phyloP scores from a whole-genome alignment of 768 basidiomycete species.

The Serendipita indica region DNA sequence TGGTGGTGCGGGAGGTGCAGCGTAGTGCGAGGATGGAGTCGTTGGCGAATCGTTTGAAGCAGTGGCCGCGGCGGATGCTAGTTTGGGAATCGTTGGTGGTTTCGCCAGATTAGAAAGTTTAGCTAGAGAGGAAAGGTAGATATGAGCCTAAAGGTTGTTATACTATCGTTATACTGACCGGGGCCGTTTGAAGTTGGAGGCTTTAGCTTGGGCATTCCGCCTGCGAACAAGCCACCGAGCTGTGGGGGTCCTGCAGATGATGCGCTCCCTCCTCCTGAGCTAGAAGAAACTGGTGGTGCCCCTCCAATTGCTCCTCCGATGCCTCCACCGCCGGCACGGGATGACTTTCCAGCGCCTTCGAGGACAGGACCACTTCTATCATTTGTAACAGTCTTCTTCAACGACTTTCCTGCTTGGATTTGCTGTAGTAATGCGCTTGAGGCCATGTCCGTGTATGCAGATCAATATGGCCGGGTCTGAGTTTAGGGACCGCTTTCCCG shows the following conservation, averaged over 20 bases:
- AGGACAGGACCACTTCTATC: conserved; percentile 61
- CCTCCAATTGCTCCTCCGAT: conserved; percentile 16
- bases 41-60: conserved; percentile 20
- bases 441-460: no score
- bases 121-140: conserved; percentile 25
- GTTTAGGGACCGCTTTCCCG: no score
- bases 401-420: conserved; percentile 65
- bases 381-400: conserved; percentile 73
- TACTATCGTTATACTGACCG: conserved; percentile 28
- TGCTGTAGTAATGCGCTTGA: conserved; percentile 54
- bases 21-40: no score
- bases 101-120: conserved; percentile 50
- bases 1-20: conserved; percentile 19
- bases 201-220: conserved; percentile 83
- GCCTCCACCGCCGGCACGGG: conserved; percentile 21
- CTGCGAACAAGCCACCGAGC: conserved; percentile 73
- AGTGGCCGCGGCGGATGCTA: conserved; percentile 23
- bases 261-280: conserved; percentile 28
- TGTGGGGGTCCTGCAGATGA: conserved; percentile 47
- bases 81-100: conserved; percentile 49
- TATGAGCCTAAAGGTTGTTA: background rate
- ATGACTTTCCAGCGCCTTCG: conserved; percentile 29
- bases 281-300: conserved; percentile 17
- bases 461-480: no score
- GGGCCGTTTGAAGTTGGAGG: conserved; percentile 49